Percentiles rank a stretch among this genome's conserved stretches.
Evolutionary conservation across 306 rosid genomes (phyloP).

Genomic region (Pueraria montana): DNA sequence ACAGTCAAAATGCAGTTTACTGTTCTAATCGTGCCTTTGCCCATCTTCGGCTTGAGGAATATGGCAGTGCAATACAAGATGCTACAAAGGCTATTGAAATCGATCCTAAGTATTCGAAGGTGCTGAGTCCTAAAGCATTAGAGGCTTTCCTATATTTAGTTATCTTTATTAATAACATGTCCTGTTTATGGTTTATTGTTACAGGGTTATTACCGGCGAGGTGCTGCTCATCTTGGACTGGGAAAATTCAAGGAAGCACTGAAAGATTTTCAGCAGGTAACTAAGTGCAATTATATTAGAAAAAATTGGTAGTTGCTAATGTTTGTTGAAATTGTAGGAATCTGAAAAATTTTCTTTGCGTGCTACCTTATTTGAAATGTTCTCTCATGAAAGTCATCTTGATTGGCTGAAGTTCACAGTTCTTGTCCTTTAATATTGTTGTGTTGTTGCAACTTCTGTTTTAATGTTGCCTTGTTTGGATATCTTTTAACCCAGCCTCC

Average conservation of each 20-base stretch:
- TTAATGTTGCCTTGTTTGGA: constrained; percentile 5
- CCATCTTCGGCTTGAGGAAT: constrained; percentile 92
- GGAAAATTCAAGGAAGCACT: constrained; percentile 97
- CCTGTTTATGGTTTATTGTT: constrained; percentile 51
- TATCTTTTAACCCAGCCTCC: constrained; percentile 11
- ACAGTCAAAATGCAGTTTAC: constrained; percentile 86
- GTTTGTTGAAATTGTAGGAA: constrained; percentile 4
- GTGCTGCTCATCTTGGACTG: constrained; percentile 92
- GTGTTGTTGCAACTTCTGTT: constrained; percentile 7
- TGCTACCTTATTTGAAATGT: constrained; percentile 30
- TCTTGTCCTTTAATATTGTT: neutral
- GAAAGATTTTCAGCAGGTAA: constrained; percentile 96
- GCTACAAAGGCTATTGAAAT: constrained; percentile 91
- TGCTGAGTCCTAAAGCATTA: constrained; percentile 40
- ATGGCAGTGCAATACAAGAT: constrained; percentile 97
- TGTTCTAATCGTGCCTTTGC: constrained; percentile 97
- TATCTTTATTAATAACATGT: constrained; percentile 31
- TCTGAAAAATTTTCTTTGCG: constrained; percentile 28
- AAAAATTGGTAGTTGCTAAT: neutral
- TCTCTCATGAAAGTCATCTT: constrained; percentile 24
- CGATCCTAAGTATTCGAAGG: constrained; percentile 96
- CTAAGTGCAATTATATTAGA: constrained; percentile 1
- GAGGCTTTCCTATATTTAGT: constrained; percentile 28
- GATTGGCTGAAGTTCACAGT: constrained; percentile 10
- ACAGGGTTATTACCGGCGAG: constrained; percentile 97